A percentile compares a stretch with the other conserved stretches of the same genome.
phyloP scores from a whole-genome alignment of 257 asterid genomes.

The Solanum peruvianum region DNA sequence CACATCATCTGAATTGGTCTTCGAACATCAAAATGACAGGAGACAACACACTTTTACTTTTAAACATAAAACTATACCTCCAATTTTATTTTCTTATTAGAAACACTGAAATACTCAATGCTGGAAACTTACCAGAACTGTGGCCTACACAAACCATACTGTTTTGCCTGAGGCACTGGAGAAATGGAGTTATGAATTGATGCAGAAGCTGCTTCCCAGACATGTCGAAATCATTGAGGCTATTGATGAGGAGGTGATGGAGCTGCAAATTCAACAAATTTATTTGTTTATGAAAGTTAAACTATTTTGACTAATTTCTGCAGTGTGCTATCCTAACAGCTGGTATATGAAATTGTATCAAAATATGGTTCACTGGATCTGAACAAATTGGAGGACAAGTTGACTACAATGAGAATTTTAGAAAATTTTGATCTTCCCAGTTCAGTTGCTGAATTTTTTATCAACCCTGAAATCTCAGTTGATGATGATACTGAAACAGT shows the following conservation, averaged over 20 bases:
- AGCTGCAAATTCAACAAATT: neutral
- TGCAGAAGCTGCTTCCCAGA: slow-evolving; percentile 77
- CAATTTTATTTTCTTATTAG: neutral
- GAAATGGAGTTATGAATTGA: slow-evolving; percentile 76
- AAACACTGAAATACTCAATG: slow-evolving; percentile 7
- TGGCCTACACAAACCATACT: slow-evolving; percentile 86
- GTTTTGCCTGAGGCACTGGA: slow-evolving; percentile 91
- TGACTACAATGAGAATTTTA: slow-evolving; percentile 59
- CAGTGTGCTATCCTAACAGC: slow-evolving; percentile 28
- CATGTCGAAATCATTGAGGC: slow-evolving; percentile 75
- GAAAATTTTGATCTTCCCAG: slow-evolving; percentile 71
- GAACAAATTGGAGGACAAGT: slow-evolving; percentile 43
- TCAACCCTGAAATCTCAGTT: neutral
- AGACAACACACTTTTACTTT: neutral
- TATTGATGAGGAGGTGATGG: slow-evolving; percentile 68
- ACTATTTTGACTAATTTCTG: slow-evolving; percentile 10
- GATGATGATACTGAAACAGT: slow-evolving; percentile 11
- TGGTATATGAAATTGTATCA: slow-evolving; percentile 50
- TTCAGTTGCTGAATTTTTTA: slow-evolving; percentile 26
- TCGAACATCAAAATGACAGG: neutral
- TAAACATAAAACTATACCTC: neutral
- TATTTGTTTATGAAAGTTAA: slow-evolving; percentile 1
- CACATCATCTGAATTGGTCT: neutral
- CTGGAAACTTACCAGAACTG: slow-evolving; percentile 46
- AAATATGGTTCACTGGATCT: slow-evolving; percentile 44